phyloP scores from a whole-genome alignment of 148 eudicot genomes.

The Nepenthes gracilis region DNA sequence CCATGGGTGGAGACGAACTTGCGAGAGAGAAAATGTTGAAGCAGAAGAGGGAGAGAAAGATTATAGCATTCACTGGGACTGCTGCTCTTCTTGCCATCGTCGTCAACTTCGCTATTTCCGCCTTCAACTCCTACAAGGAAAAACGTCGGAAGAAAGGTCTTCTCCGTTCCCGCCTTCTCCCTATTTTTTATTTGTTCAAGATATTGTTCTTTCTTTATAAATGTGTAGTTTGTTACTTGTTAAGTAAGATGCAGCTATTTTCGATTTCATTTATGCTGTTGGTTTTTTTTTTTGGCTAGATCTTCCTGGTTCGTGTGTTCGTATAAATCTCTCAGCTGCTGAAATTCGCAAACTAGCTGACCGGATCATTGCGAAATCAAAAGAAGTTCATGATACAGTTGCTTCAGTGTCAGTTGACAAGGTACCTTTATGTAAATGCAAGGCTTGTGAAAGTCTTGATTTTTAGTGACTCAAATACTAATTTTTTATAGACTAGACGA shows the following conservation, averaged over 20 bases:
- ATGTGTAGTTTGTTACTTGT: background rate
- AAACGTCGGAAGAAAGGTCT: constrained; percentile 50
- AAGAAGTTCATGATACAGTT: constrained; percentile 58
- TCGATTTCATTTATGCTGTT: background rate
- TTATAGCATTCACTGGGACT: constrained; percentile 67
- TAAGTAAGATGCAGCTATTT: background rate
- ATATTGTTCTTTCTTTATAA: background rate
- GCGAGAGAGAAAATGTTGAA: constrained; percentile 12
- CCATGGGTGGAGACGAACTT: constrained; percentile 9
- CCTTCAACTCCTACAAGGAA: constrained; percentile 34
- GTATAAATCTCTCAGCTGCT: constrained; percentile 45
- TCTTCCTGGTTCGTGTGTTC: constrained; percentile 58
- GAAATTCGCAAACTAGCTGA: constrained; percentile 64
- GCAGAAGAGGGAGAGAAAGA: constrained; percentile 21
- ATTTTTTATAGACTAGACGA: background rate
- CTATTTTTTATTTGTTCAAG: background rate
- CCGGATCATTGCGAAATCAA: constrained; percentile 58
- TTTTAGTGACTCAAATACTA: background rate
- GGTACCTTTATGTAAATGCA: constrained; percentile 23
- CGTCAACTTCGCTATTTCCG: constrained; percentile 46
- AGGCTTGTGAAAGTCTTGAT: background rate
- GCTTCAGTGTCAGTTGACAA: constrained; percentile 75
- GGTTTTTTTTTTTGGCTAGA: constrained; percentile 20
- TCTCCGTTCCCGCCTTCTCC: background rate
- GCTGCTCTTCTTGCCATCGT: constrained; percentile 71